Evolutionary conservation across 2,329 filamentous ascomycete genomes (phyloP).

Genomic region (Calonectria leucothoes): DNA sequence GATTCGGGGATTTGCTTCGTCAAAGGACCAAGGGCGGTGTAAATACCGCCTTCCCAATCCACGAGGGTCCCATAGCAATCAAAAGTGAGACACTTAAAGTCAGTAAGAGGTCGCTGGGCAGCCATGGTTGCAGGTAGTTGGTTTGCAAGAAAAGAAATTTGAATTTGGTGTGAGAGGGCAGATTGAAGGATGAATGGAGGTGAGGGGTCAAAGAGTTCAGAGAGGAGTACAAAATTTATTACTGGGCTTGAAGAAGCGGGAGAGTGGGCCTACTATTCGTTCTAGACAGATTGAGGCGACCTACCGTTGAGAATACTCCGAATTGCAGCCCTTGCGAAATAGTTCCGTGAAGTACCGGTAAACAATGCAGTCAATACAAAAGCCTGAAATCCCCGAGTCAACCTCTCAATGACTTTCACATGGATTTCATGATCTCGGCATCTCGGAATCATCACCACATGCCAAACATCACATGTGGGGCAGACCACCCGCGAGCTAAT

Average conservation of each 20-base stretch:
- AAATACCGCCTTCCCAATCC: slow-evolving; percentile 77
- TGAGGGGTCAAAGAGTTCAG: not conserved
- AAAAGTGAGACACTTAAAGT: slow-evolving; percentile 65
- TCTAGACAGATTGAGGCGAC: not conserved
- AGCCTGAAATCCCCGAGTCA: not conserved
- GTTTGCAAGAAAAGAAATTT: not conserved
- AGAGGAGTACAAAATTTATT: not conserved
- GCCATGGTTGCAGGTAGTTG: not conserved
- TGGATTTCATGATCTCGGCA: not conserved
- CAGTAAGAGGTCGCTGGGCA: slow-evolving; percentile 2
- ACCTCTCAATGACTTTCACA: not conserved
- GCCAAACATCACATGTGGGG: not conserved
- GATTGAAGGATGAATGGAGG: not conserved
- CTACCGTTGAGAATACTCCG: not conserved
- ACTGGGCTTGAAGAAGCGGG: not conserved
- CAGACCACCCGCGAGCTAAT: not conserved
- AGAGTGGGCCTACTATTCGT: not conserved
- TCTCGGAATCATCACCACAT: not conserved
- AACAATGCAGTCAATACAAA: not conserved
- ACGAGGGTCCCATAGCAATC: slow-evolving; percentile 84
- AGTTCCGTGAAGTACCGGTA: not conserved
- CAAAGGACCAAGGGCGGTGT: slow-evolving; percentile 61
- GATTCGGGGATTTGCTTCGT: slow-evolving; percentile 52
- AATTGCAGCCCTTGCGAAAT: not conserved
- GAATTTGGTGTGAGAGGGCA: not conserved